phyloP scores from a whole-genome alignment of 345 rosid genomes.

The Pugionium cornutum region DNA sequence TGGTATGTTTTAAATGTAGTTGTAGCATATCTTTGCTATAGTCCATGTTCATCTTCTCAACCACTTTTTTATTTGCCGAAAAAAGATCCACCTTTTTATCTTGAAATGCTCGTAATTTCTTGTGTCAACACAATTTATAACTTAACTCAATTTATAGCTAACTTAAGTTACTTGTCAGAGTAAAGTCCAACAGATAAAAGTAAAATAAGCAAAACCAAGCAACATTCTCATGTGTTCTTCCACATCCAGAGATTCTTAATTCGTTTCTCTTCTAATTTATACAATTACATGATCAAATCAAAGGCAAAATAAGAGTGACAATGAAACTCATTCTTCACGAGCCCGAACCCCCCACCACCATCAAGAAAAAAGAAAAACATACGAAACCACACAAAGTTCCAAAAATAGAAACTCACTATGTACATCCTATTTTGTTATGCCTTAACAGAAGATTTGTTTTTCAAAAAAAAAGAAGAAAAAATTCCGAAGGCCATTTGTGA shows the following conservation, averaged over 20 bases:
- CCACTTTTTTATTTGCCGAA: not conserved
- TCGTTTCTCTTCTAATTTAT: constrained; percentile 25
- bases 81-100: no score
- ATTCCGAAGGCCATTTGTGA: constrained; percentile 19
- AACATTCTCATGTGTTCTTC: constrained; percentile 8
- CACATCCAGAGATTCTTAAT: constrained; percentile 11
- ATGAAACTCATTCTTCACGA: constrained; percentile 31
- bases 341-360: constrained; percentile 6
- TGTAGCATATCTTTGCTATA: constrained; percentile 19
- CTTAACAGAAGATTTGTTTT: constrained; percentile 3
- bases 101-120: no score
- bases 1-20: not conserved
- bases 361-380: not conserved
- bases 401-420: constrained; percentile 33
- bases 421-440: constrained; percentile 36
- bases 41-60: constrained; percentile 28
- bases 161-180: constrained; percentile 5
- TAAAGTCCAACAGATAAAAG: constrained; percentile 1
- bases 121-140: not conserved
- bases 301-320: constrained; percentile 27
- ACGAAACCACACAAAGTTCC: constrained; percentile 27
- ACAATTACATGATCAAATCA: constrained; percentile 35
- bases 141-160: constrained; percentile 21
- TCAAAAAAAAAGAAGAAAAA: not conserved
- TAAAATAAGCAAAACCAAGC: not conserved